These are phyloP conservation scores for Lepidium sativum DNA, from an alignment of 345 rosid genomes.

Conservation along the genomic window DNA sequence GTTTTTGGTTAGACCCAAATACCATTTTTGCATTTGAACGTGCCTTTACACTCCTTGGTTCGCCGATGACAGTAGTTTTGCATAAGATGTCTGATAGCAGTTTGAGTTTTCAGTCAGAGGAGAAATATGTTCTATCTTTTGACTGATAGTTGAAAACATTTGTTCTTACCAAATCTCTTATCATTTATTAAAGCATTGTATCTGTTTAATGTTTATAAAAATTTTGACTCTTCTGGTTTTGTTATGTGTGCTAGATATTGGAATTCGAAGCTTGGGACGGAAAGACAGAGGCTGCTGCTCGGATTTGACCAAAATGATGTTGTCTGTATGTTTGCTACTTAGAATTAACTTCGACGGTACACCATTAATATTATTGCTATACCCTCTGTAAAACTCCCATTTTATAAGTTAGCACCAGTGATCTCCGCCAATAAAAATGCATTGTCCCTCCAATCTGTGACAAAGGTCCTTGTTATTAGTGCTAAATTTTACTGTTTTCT, in stretches of 20 bases:
- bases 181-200: not conserved
- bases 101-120: not conserved
- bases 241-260: constrained; percentile 58
- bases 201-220: not conserved
- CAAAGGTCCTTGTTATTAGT: not conserved
- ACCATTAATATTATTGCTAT: not conserved
- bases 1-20: not conserved
- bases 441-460: not conserved
- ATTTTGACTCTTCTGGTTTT: not conserved
- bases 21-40: not conserved
- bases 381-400: not conserved
- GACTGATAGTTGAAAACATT: not conserved
- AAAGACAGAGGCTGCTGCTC: constrained; percentile 70
- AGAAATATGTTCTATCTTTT: not conserved
- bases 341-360: constrained; percentile 13
- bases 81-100: not conserved
- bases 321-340: constrained; percentile 56
- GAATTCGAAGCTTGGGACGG: constrained; percentile 88
- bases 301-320: constrained; percentile 58
- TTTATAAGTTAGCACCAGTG: not conserved
- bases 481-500: not conserved
- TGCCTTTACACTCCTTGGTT: not conserved
- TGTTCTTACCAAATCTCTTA: not conserved
- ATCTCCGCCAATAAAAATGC: not conserved
- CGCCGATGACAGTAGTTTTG: not conserved